phyloP scores from a whole-genome alignment of 306 rosid species.

The Herpetospermum pedunculosum region DNA sequence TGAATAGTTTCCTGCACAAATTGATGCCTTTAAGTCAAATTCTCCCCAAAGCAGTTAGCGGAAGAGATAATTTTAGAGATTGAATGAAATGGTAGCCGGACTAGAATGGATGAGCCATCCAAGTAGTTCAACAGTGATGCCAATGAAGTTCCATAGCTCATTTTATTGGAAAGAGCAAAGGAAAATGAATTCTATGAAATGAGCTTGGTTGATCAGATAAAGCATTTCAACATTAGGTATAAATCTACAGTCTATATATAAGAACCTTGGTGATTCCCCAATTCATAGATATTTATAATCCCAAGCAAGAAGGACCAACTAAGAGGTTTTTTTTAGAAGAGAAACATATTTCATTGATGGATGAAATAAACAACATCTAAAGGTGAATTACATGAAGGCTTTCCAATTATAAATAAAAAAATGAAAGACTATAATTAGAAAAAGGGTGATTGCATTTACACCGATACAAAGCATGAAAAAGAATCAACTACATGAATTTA shows the following conservation, averaged over 20 bases:
- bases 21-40: conserved; percentile 9
- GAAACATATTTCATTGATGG: too few species aligned
- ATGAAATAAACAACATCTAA: too few species aligned
- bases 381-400: too few species aligned
- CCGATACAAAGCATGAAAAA: too few species aligned
- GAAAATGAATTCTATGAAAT: not conserved
- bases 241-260: not conserved
- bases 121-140: not conserved
- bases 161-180: not conserved
- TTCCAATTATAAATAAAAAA: too few species aligned
- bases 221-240: not conserved
- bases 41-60: not conserved
- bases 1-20: conserved; percentile 76
- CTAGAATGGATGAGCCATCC: not conserved
- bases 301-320: not conserved
- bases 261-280: not conserved
- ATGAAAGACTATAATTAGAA: too few species aligned
- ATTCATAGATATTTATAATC: not conserved
- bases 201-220: not conserved
- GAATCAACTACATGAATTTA: too few species aligned
- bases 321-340: too few species aligned
- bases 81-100: not conserved
- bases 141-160: not conserved
- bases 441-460: too few species aligned
- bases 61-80: not conserved